Base-by-base conservation (phyloP, 352 stramenopile species). In the Phytophthora parvispora region DNA sequence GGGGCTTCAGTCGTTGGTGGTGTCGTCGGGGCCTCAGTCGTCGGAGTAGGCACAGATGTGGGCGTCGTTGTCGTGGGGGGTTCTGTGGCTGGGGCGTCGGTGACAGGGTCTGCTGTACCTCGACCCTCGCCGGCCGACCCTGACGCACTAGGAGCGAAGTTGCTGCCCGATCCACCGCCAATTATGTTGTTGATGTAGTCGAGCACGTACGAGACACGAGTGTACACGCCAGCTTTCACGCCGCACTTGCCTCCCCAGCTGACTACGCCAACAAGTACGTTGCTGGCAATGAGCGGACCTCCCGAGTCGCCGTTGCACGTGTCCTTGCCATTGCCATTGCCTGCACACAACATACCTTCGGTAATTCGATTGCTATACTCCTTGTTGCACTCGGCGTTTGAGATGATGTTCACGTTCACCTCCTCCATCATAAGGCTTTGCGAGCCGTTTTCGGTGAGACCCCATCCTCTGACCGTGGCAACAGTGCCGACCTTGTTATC, bases 251-350 rank as follows among this genome's bases (percentile, higher is more conserved):
- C 81, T 20, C 81, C 83, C 85, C 83, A 93, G 71, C 81, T 91
- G 12, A 93, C 85, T n/a, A 93, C 58, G 9, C 85, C 85, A 24
- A 93, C 54, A 16, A 90, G 67, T 52, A 75, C 79, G 52, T 86
- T 60, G 59, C 78, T 85, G 2, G 69, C 70, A 27, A 89, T 84
- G 9, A 93, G 72, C 15, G 85, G 80, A 9, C 85, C 83, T 12
- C 83, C 85, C 16, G 85, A 93, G 68, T 93, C 85, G 51, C 85
- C 83, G 60, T 90, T 87, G 81, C 83, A 93, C 27, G 77, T 77
- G 58, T 87, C 81, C 63, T 89, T 80, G 32, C 74, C 76, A 36
- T 73, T 60, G 31, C 79, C 77, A 10, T 80, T 64, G 9, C 85
- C 85, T 0, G 85, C 83, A 28, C 85, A 93, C 7, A 90, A 34